Percentiles rank a stretch among this genome's conserved stretches.
Evolutionary conservation across 176 grass and related monocot genomes (phyloP).

Genomic region (Oryza nivara): DNA sequence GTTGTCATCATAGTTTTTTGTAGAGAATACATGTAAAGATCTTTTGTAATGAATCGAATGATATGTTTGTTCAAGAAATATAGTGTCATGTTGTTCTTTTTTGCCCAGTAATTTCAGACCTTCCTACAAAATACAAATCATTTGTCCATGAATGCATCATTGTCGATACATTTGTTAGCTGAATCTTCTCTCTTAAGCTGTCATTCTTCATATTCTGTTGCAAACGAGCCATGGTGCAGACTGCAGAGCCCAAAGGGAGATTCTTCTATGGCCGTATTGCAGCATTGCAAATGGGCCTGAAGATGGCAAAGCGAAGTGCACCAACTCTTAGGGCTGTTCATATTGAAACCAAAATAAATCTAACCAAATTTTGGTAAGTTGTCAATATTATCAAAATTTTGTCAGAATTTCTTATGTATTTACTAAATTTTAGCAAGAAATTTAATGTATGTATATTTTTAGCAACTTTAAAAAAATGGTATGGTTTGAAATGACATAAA

Average conservation of each 20-base stretch:
- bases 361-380: too few relatives aligned
- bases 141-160: not conserved
- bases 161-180: not conserved
- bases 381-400: too few relatives aligned
- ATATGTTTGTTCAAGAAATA: conserved; percentile 64
- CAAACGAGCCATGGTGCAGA: not conserved
- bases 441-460: too few relatives aligned
- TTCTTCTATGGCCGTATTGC: too few relatives aligned
- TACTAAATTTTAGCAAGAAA: too few relatives aligned
- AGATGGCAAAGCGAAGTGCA: too few relatives aligned
- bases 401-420: too few relatives aligned
- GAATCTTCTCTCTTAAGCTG: not conserved
- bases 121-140: not conserved
- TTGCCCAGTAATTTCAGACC: conserved; percentile 6
- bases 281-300: not conserved
- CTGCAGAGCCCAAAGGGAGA: too few relatives aligned
- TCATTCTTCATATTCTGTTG: not conserved
- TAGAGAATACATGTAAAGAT: conserved; percentile 88
- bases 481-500: too few relatives aligned
- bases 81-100: conserved; percentile 38
- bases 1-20: conserved; percentile 69
- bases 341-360: too few relatives aligned
- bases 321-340: too few relatives aligned
- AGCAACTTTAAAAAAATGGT: too few relatives aligned
- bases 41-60: conserved; percentile 55